Conservation (phyloP, 2,329 filamentous ascomycete genomes). For the Penicillium psychrosexuale region DNA sequence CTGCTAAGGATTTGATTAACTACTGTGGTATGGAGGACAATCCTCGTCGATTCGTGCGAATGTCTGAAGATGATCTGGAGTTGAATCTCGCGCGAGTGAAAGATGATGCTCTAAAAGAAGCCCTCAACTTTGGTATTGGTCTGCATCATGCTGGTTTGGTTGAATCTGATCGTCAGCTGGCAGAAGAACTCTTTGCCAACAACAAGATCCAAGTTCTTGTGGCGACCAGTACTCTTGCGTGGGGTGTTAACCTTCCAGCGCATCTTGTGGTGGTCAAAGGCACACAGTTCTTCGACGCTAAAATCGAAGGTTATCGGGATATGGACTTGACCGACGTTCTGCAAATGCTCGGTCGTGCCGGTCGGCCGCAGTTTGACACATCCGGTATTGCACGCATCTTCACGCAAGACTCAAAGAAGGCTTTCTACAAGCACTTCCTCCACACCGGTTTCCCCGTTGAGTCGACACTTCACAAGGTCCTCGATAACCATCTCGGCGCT, state of each 20-base stretch:
- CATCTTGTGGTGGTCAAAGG: constrained; percentile 97
- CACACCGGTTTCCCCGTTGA: constrained; percentile 98
- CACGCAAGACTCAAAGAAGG: constrained; percentile 95
- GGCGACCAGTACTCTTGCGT: constrained; percentile 91
- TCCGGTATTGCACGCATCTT: constrained; percentile 97
- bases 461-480: constrained; percentile 89
- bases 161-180: constrained; percentile 84
- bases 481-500: constrained; percentile 94
- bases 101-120: constrained; percentile 86
- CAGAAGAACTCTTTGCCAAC: constrained; percentile 92
- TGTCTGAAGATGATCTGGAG: constrained; percentile 92
- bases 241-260: constrained; percentile 96
- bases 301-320: constrained; percentile 95
- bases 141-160: constrained; percentile 96
- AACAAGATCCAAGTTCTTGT: constrained; percentile 98
- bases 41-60: constrained; percentile 83
- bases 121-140: constrained; percentile 95
- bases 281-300: constrained; percentile 96
- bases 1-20: constrained; percentile 94
- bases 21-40: constrained; percentile 99
- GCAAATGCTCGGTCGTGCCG: constrained; percentile 95
- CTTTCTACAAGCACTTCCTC: constrained; percentile 98
- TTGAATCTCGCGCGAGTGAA: constrained; percentile 86
- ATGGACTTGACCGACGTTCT: constrained; percentile 98
- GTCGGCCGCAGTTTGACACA: constrained; percentile 92